A percentile compares a stretch with the other conserved stretches of the same genome.
These are phyloP conservation scores for Pseudocohnilembus persalinus DNA, from an alignment of 169 alveolate species.

Conservation along the genomic window DNA sequence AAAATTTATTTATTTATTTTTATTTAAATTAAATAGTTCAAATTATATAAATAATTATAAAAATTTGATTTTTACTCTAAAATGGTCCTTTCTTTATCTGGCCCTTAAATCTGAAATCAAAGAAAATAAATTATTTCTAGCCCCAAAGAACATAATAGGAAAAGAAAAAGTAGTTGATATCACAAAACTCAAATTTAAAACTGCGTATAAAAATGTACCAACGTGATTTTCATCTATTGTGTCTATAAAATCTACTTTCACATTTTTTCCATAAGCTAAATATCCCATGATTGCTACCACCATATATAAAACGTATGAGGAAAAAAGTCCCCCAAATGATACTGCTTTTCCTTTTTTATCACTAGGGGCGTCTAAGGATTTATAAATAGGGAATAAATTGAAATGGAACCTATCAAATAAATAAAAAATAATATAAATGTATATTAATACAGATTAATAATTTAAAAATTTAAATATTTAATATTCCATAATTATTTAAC, in stretches of 20 bases:
- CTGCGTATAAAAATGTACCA: not conserved
- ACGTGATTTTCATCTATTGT: not conserved
- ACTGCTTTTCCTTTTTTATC: not conserved
- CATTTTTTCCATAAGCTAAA: not conserved
- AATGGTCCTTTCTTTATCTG: too few relatives aligned
- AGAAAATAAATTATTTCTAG: not conserved
- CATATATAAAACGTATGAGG: not conserved
- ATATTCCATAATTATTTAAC: too few relatives aligned
- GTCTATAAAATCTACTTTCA: not conserved
- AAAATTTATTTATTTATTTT: too few relatives aligned
- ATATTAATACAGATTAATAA: too few relatives aligned
- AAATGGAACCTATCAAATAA: not conserved
- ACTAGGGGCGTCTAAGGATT: not conserved
- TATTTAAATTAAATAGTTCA: too few relatives aligned
- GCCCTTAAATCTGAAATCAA: not conserved
- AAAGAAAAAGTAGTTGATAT: not conserved
- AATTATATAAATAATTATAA: too few relatives aligned
- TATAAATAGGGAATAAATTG: not conserved
- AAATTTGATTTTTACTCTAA: too few relatives aligned
- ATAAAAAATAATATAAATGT: too few relatives aligned
- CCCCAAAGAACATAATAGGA: not conserved
- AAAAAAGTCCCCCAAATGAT: not conserved
- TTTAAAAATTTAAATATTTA: too few relatives aligned
- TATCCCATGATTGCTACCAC: not conserved
- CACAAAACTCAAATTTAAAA: not conserved